Evolutionary conservation across 2,329 filamentous ascomycete species (phyloP), one percentile per base, ranked within the genome.

Genomic region (Fusarium nelsonii): DNA sequence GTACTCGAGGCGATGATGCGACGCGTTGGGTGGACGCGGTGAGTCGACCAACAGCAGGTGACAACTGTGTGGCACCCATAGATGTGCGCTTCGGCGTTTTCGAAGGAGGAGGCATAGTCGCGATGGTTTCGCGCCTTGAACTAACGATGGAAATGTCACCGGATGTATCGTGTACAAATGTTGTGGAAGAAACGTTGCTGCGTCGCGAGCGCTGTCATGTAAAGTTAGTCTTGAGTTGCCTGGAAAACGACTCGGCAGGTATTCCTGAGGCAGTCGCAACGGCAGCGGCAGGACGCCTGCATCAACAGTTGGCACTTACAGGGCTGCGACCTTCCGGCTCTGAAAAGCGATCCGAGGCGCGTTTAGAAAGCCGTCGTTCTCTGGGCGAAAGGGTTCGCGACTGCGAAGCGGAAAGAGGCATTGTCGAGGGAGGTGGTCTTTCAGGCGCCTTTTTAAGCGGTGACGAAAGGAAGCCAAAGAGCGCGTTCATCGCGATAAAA

Each of bases 361-460:
- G 64, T 59, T 54, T 64, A 12, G 62, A 53, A 7, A 64, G 61
- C n/a, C 61, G 43, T 5, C 45, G 54, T 15, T 72, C 68, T 58
- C 70, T 71, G 4, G 52, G 67, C 4, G 70, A 73, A 14, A 49
- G 62, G 8, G 56, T 55, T 48, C 50, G 68, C 3, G 57, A 37
- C 12, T 45, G 55, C 11, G 58, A 50, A 28, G 63, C 60, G 44
- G 58, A 18, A 50, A 64, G 63, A 30, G 71, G 58, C 51, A 72
- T 69, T n/a, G 43, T 58, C 14, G 60, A 34, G 4, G 62, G 52
- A 18, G 39, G 26, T 48, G 36, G 62, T 54, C 37, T 55, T 23
- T 43, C 50, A 39, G 23, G 18, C 14, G 52, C 51, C 52, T 67
- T 63, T 57, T 74, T 74, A n/a, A 68, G 62, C 44, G 73, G 73